Base-by-base conservation (phyloP, 176 grass and related monocot species). In the Melocanna baccifera region DNA sequence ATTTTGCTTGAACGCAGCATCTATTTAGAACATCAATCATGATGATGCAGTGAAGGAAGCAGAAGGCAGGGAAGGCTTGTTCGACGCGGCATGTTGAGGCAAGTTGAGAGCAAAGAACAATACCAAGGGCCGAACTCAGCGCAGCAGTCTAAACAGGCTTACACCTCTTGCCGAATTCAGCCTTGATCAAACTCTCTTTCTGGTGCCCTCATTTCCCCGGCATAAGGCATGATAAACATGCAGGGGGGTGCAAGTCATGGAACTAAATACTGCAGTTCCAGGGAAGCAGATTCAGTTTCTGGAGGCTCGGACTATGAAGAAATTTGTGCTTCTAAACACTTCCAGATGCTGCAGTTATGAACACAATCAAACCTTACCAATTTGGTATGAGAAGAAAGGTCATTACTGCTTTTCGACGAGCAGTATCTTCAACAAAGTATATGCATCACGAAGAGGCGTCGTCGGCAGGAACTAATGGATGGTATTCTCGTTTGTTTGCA, bases 341-440 rank as follows among this genome's bases (percentile, higher is more conserved):
- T 77, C 23, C 62, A 83, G 48, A 83, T 62, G 75, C 80, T 80
- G 81, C 81, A 90, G 62, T 90, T 87, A 82, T 79, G 23, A 80
- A 72, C 68, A 83, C 70, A 84, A 74, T 84, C 62, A 76, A 85
- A 85, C 53, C 80, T 90, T 80, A 91, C 32, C 52, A 87, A 80
- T 51, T 28, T 80, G n/a, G 71, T 62, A 69, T 13, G 14, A 90
- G 43, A 84, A 84, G 51, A 59, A 75, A 79, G 18, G 26, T 52
- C 11, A 26, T 91, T 91, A 91, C 89, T 91, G 84, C 75, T 84
- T 87, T 83, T 63, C 0, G 61, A 80, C 22, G 80, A 25, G 89
- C 89, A 84, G 80, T 42, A 75, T 87, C 84, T 84, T 87, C 75
- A 45, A 75, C 2, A 61, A 87, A 83, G 84, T 6, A 62, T 73